These are phyloP conservation scores for Chlamydomonas schloesseri DNA, from an alignment of 139 green algal genomes.

Conservation along the genomic window DNA sequence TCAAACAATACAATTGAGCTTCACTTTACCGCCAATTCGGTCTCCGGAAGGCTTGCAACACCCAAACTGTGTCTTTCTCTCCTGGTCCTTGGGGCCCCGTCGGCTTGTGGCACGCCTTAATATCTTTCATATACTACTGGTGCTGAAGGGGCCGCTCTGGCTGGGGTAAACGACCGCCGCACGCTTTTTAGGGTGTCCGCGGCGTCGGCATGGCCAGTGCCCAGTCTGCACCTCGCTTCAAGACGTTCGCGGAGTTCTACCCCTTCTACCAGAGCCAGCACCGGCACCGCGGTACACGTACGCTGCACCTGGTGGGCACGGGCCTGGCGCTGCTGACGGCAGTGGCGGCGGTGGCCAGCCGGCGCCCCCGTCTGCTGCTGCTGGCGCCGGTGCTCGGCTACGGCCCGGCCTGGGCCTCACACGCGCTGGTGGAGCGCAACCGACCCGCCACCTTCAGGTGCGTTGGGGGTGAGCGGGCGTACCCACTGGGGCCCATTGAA, in stretches of 20 bases:
- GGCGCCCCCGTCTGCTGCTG: conserved; percentile 17
- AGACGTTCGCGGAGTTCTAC: conserved; percentile 56
- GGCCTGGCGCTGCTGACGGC: conserved; percentile 11
- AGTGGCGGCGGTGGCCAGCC: not conserved
- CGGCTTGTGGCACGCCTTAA: no score
- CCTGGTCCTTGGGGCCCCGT: no score
- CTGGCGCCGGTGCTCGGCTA: conserved; percentile 44
- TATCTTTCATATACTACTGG: no score
- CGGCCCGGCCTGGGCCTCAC: conserved; percentile 43
- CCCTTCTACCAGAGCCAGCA: conserved; percentile 57
- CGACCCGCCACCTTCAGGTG: conserved; percentile 54
- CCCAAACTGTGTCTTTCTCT: no score
- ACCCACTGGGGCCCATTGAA: no score
- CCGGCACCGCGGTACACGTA: conserved; percentile 34
- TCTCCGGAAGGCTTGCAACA: no score
- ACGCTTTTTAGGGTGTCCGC: no score
- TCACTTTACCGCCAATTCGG: no score
- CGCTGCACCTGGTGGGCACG: conserved; percentile 57
- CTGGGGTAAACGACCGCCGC: no score
- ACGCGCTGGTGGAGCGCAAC: conserved; percentile 55
- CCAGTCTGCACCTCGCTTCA: not conserved
- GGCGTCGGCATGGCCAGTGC: no score
- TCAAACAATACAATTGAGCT: not conserved
- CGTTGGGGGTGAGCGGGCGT: no score
- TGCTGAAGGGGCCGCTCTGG: no score